Evolutionary conservation across 208 protist genomes (phyloP).

Genomic region (Acanthamoeba rhysodes): DNA sequence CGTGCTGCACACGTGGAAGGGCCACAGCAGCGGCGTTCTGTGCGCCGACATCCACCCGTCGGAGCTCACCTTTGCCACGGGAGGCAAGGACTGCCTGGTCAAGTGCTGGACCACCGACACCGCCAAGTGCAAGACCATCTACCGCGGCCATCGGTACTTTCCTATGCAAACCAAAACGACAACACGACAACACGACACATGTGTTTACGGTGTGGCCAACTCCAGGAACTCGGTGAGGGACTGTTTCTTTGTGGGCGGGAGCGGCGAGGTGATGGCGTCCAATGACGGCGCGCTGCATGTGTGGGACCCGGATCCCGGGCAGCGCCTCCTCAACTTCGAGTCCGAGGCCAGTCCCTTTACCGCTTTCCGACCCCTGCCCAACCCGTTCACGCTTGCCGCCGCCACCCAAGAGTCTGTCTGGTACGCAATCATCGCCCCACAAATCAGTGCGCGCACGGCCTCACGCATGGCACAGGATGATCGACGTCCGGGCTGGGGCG

Average conservation of each 20-base stretch:
- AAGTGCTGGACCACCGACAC: slow-evolving; percentile 24
- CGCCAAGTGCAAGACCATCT: slow-evolving; percentile 6
- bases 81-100: slow-evolving; percentile 36
- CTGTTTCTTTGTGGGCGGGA: slow-evolving; percentile 21
- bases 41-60: slow-evolving; percentile 19
- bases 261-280: slow-evolving; percentile 31
- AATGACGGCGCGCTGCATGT: slow-evolving; percentile 5
- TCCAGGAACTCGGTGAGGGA: neutral
- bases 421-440: neutral
- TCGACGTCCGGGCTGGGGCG: neutral
- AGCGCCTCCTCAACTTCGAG: slow-evolving; percentile 3
- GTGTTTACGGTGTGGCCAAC: no score
- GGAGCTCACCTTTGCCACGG: slow-evolving; percentile 14
- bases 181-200: neutral
- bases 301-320: slow-evolving; percentile 11
- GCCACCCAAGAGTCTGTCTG: slow-evolving; percentile 10
- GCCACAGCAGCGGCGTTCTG: neutral
- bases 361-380: neutral
- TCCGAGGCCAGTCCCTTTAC: slow-evolving; percentile 22
- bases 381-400: slow-evolving; percentile 3
- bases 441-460: no score
- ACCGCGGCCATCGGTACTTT: neutral
- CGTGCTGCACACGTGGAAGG: slow-evolving; percentile 41
- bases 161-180: neutral
- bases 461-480: neutral